Conservation (phyloP, 2,329 filamentous ascomycete species). For the Juglanconis juglandina region DNA sequence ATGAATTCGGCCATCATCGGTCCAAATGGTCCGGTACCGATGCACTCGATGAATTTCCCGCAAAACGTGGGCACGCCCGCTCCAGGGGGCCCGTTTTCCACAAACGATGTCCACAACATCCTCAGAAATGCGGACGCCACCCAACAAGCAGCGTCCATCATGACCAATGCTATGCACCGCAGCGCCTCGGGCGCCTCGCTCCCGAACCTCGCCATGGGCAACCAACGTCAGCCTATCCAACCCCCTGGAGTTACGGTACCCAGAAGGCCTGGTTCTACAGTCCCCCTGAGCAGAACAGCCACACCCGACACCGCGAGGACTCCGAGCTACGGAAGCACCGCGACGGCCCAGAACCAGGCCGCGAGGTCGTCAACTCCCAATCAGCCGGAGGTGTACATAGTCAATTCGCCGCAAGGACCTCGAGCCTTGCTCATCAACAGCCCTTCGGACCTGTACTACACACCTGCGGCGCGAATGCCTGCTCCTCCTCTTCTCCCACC, state of each 20-base stretch:
- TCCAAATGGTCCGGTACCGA: slow-evolving; percentile 9
- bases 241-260: slow-evolving; percentile 42
- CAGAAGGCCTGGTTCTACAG: slow-evolving; percentile 31
- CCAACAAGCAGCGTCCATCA: slow-evolving; percentile 40
- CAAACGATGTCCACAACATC: slow-evolving; percentile 44
- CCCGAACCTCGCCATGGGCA: slow-evolving; percentile 32
- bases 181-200: slow-evolving; percentile 47
- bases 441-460: slow-evolving; percentile 49
- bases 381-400: slow-evolving; percentile 54
- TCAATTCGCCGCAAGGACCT: slow-evolving; percentile 59
- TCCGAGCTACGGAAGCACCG: slow-evolving; percentile 26
- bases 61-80: slow-evolving; percentile 20
- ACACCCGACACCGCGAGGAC: slow-evolving; percentile 44
- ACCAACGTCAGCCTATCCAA: slow-evolving; percentile 28
- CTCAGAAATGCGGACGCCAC: slow-evolving; percentile 43
- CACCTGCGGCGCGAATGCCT: slow-evolving; percentile 20
- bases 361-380: slow-evolving; percentile 22
- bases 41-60: slow-evolving; percentile 22
- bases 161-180: slow-evolving; percentile 49
- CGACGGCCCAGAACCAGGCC: slow-evolving; percentile 20
- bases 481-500: not conserved
- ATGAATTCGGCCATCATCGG: slow-evolving; percentile 40
- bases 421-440: slow-evolving; percentile 55
- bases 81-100: slow-evolving; percentile 33
- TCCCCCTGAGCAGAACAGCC: slow-evolving; percentile 42